Conservation (phyloP, 441 rosid genomes). For the Aleurites moluccanus region DNA sequence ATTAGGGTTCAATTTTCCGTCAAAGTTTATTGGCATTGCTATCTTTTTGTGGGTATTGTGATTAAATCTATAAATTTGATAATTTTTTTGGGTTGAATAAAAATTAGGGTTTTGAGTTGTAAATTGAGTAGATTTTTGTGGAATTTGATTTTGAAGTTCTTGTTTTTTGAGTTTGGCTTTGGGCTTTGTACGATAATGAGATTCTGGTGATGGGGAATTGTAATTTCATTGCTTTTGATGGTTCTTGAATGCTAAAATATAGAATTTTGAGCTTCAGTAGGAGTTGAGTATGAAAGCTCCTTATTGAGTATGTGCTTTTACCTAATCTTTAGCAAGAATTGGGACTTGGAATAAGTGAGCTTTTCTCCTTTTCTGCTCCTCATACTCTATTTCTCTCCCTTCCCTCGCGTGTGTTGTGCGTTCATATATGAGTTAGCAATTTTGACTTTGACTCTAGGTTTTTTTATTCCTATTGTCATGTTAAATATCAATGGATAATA, state of each 20-base stretch:
- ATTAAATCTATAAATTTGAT: neutral
- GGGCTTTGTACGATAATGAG: neutral
- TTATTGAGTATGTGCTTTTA: neutral
- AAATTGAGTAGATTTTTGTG: neutral
- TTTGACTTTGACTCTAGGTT: neutral
- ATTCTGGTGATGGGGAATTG: neutral
- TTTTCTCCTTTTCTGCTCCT: neutral
- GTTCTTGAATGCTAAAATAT: neutral
- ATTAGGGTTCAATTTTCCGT: constrained; percentile 8
- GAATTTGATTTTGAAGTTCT: neutral
- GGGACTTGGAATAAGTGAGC: neutral
- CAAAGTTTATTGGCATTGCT: constrained; percentile 10
- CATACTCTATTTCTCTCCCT: neutral
- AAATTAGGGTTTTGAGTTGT: constrained; percentile 9
- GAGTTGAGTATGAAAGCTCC: neutral
- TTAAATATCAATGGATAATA: neutral
- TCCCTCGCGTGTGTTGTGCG: neutral
- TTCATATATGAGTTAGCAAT: neutral
- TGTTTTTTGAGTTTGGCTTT: neutral
- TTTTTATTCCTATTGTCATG: neutral
- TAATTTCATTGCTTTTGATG: neutral
- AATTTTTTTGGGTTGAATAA: neutral
- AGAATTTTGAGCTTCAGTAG: neutral
- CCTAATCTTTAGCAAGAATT: neutral
- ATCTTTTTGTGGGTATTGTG: neutral